Conservation (phyloP, 352 stramenopile species). For the Globisporangium parvum region DNA sequence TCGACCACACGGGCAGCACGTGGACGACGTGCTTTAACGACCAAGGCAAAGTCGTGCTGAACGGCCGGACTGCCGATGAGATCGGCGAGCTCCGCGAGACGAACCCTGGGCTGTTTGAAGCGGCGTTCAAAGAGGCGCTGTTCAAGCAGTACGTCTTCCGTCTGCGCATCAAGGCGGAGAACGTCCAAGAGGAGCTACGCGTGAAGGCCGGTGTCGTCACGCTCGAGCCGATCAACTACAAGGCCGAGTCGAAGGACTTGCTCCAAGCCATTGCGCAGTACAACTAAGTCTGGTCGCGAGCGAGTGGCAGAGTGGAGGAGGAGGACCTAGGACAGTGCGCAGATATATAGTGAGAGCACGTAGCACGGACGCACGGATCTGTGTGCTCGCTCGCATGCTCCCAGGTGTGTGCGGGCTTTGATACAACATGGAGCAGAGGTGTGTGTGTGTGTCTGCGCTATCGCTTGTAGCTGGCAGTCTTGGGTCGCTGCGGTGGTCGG, state of each 20-base stretch:
- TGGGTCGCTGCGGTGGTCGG: constrained; percentile 5
- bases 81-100: constrained; percentile 79
- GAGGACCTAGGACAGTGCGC: background rate
- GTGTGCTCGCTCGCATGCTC: no score
- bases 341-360: background rate
- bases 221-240: constrained; percentile 92
- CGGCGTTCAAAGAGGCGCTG: constrained; percentile 89
- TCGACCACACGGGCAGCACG: constrained; percentile 91
- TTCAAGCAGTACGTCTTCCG: constrained; percentile 89
- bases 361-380: background rate
- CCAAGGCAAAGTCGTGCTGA: constrained; percentile 91
- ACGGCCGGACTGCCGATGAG: constrained; percentile 90
- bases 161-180: constrained; percentile 93
- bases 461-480: constrained; percentile 5
- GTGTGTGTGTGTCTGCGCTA: background rate
- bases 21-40: constrained; percentile 98
- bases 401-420: background rate
- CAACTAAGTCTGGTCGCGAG: constrained; percentile 26
- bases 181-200: constrained; percentile 93
- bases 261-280: constrained; percentile 90
- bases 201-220: constrained; percentile 91
- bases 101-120: constrained; percentile 89
- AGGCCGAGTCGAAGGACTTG: constrained; percentile 89
- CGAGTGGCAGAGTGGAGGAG: background rate
- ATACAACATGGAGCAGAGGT: background rate